Base-by-base conservation (phyloP, 345 rosid genomes). In the Lepidium sativum region DNA sequence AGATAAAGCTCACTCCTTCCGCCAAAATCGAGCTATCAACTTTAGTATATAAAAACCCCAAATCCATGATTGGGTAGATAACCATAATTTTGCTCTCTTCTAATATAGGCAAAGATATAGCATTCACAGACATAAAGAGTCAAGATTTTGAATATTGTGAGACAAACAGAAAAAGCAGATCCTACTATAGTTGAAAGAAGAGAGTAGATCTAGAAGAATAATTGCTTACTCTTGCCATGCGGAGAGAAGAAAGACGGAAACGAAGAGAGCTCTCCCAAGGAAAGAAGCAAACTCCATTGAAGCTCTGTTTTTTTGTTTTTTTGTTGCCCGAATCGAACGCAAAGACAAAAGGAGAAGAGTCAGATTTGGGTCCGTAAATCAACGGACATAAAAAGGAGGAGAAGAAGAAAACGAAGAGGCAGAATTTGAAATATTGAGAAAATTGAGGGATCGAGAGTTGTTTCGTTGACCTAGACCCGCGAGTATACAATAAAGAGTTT, bases 201-300 rank as follows among this genome's bases (percentile, higher is more conserved):
- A 27, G 23, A 35, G 61, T 57, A 78, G 77, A 80, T 79, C 79
- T 69, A 43, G 13, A 39, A 50, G 49, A 38, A 9, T 18, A 37
- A 4, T 58, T 29, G 52, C 70, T 80, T 82, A 84, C 95, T 81
- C 84, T 66, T 87, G 85, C 83, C 80, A 87, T 54, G 95, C 95
- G 23, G 90, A 81, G 58, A 87, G 83, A 67, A 87, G 75, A 61
- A 87, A 87, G 44, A 87, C 72, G 33, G 94, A 83, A 13, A 81
- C 90, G 68, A 87, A 84, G 44, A 87, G 79, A 37, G 82, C 85
- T 75, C 90, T 78, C 12, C 94, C 90, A 21, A 84, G 40, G 49
- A 84, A 83, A 3, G 95, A 81, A 38, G 44, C 63, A 2, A 79
- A 68, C 70, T 68, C 79, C 79, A 79, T 75, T 43, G 47, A 29